Conservation (phyloP, 371 early-diverging fungal genomes). For the Amoeboaphelidium protococcarum region DNA sequence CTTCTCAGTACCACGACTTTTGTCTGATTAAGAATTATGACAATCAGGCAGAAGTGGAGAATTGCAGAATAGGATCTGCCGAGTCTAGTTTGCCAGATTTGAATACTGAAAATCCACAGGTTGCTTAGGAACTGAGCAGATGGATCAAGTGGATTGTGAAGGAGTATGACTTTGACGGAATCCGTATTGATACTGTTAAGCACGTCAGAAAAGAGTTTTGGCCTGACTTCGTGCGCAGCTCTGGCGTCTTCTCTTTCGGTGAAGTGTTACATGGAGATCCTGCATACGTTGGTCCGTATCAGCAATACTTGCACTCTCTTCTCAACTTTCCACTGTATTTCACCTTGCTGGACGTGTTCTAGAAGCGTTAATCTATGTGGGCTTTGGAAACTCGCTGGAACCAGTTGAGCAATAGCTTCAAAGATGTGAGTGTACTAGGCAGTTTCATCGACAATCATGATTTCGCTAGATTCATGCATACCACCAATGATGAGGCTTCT, state of each 20-base stretch:
- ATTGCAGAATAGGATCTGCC: too few species aligned
- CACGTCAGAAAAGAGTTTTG: slow-evolving; percentile 16
- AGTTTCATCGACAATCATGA: slow-evolving; percentile 21
- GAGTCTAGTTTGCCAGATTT: slow-evolving; percentile 10
- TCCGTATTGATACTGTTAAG: slow-evolving; percentile 19
- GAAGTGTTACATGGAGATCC: slow-evolving; percentile 11
- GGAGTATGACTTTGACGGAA: slow-evolving; percentile 15
- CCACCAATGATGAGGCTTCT: slow-evolving; percentile 8
- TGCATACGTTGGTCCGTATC: slow-evolving; percentile 8
- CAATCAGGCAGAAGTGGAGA: slow-evolving; percentile 9
- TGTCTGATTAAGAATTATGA: slow-evolving; percentile 7
- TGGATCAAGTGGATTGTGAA: slow-evolving; percentile 10
- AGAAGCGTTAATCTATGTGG: slow-evolving; percentile 6
- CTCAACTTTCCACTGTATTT: slow-evolving; percentile 12
- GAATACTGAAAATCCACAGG: slow-evolving; percentile 12
- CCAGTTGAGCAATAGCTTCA: slow-evolving; percentile 3
- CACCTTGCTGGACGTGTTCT: slow-evolving; percentile 8
- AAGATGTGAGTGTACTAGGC: slow-evolving; percentile 7
- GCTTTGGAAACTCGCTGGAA: slow-evolving; percentile 5
- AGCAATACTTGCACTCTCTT: slow-evolving; percentile 5
- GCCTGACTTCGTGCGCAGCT: slow-evolving; percentile 8
- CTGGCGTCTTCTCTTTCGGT: slow-evolving; percentile 15
- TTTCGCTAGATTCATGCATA: slow-evolving; percentile 9
- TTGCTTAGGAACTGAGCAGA: slow-evolving; percentile 7
- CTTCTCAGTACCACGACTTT: slow-evolving; percentile 5